A percentile compares a stretch with the other conserved stretches of the same genome.
phyloP scores from a whole-genome alignment of 108 stramenopile genomes.

The Skeletonema menzelii region DNA sequence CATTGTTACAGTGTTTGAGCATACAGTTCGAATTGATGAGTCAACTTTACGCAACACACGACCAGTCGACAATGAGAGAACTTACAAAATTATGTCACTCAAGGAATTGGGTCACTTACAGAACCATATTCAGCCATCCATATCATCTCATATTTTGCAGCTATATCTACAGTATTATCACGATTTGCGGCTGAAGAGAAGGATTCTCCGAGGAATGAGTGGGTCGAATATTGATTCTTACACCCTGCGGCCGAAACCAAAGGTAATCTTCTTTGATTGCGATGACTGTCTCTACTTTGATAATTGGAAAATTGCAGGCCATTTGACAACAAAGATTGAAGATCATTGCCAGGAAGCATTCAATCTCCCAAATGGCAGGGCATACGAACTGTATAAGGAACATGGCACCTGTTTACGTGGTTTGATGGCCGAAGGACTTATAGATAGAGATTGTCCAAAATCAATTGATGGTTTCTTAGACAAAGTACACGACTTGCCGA shows the following conservation, averaged over 20 bases:
- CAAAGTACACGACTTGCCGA: slow-evolving; percentile 60
- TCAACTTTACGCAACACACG: no score
- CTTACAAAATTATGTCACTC: no score
- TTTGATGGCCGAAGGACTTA: slow-evolving; percentile 57
- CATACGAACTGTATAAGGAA: slow-evolving; percentile 66
- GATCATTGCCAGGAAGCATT: slow-evolving; percentile 49
- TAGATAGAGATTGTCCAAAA: slow-evolving; percentile 41
- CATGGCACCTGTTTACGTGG: slow-evolving; percentile 70
- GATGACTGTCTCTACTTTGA: slow-evolving; percentile 81
- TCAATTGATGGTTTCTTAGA: slow-evolving; percentile 54
- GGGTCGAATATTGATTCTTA: no score
- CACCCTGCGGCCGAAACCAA: background rate
- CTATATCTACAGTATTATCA: no score
- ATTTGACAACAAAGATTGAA: slow-evolving; percentile 64
- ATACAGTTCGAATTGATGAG: no score
- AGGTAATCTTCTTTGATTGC: slow-evolving; percentile 65
- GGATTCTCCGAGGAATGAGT: no score
- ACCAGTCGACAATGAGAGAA: no score
- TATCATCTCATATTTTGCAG: no score
- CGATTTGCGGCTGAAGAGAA: no score
- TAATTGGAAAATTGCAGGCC: slow-evolving; percentile 57
- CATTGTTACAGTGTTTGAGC: no score
- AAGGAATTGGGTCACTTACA: no score
- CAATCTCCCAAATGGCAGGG: slow-evolving; percentile 44
- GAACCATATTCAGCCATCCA: no score